These are phyloP conservation scores for Auriculariales sp. DNA, from an alignment of 768 basidiomycete species.

Conservation along the genomic window DNA sequence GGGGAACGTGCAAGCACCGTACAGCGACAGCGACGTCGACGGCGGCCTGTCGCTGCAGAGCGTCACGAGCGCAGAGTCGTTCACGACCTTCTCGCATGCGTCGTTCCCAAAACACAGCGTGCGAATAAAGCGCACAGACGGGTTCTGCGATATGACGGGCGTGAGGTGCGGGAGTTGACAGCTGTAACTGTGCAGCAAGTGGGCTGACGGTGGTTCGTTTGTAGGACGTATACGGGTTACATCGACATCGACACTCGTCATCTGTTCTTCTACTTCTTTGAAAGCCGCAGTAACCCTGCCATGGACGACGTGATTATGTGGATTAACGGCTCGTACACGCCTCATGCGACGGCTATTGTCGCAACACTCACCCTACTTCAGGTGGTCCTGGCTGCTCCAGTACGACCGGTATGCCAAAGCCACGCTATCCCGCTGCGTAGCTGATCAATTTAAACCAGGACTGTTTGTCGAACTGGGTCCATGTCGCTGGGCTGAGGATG, in stretches of 20 bases:
- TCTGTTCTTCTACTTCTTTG: slow-evolving; percentile 65
- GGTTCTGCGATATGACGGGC: not conserved
- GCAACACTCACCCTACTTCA: not conserved
- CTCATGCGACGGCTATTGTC: not conserved
- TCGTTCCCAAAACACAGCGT: not conserved
- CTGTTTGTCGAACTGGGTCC: slow-evolving; percentile 15
- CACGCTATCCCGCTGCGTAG: not conserved
- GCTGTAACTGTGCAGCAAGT: not conserved
- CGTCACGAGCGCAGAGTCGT: too few relatives aligned
- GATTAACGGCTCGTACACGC: slow-evolving; percentile 39
- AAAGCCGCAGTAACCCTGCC: slow-evolving; percentile 43
- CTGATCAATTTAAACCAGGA: slow-evolving; percentile 2
- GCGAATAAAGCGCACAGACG: not conserved
- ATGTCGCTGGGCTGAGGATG: slow-evolving; percentile 10
- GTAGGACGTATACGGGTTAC: slow-evolving; percentile 48
- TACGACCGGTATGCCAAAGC: not conserved
- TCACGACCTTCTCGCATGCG: not conserved
- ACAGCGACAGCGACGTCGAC: too few relatives aligned
- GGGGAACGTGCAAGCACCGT: too few relatives aligned
- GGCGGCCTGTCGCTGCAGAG: too few relatives aligned
- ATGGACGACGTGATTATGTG: slow-evolving; percentile 56
- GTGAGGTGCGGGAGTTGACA: not conserved
- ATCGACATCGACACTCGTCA: slow-evolving; percentile 51
- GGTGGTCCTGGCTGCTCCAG: not conserved
- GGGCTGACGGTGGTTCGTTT: not conserved